Percentiles rank a stretch among this genome's conserved stretches.
phyloP scores from a whole-genome alignment of 441 rosid species.

The Mallotus repandus region DNA sequence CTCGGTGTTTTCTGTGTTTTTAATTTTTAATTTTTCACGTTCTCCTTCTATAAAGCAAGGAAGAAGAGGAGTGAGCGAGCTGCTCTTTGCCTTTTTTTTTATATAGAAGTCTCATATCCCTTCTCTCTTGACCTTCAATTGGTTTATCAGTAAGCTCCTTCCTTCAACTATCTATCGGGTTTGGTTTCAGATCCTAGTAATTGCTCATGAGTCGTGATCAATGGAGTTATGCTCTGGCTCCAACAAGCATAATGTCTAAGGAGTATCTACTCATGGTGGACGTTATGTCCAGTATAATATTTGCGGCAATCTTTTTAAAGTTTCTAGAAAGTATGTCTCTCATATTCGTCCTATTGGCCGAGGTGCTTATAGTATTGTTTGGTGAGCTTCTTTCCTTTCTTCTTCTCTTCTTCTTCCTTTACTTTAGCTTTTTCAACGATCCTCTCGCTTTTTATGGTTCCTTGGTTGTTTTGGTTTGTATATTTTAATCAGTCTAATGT shows the following conservation, averaged over 20 bases:
- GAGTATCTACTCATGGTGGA: constrained; percentile 83
- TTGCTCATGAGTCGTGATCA: background rate
- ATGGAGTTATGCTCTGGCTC: constrained; percentile 51
- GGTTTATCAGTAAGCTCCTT: no score
- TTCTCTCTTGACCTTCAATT: no score
- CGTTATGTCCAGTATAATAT: constrained; percentile 58
- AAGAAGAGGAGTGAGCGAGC: no score
- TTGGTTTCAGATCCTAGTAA: no score
- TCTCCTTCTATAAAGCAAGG: no score
- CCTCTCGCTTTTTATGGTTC: background rate
- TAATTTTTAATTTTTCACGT: no score
- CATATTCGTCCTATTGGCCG: constrained; percentile 87
- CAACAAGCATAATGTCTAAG: constrained; percentile 51
- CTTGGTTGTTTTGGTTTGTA: background rate
- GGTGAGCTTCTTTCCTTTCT: constrained; percentile 33
- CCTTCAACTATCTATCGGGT: no score
- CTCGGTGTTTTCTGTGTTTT: no score
- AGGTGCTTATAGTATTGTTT: constrained; percentile 83
- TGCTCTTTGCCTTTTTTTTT: no score
- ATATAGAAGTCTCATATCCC: no score
- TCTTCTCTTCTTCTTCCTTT: background rate
- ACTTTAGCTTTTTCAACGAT: background rate
- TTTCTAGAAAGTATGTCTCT: constrained; percentile 78
- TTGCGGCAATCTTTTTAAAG: constrained; percentile 81
- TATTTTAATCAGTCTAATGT: background rate